These are phyloP conservation scores for Entomortierella parvispora DNA, from an alignment of 192 early-diverging fungal species.

Conservation along the genomic window DNA sequence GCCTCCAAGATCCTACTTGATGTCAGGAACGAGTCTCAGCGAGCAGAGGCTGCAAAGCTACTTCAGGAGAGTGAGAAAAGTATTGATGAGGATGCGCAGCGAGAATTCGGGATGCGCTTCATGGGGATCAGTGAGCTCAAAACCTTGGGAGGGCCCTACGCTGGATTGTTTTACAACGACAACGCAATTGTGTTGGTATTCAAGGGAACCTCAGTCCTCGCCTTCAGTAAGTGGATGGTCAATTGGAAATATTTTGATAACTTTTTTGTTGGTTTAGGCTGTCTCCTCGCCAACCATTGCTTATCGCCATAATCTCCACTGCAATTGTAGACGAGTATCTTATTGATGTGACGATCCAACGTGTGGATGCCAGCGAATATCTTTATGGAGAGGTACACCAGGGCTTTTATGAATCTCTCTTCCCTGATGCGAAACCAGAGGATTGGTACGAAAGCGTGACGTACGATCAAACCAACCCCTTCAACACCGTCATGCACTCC, in stretches of 20 bases:
- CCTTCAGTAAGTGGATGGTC: conserved; percentile 33
- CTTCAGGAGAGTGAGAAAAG: conserved; percentile 45
- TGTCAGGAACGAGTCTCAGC: conserved; percentile 12
- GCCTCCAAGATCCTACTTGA: conserved; percentile 46
- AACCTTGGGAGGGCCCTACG: conserved; percentile 58
- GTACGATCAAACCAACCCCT: conserved; percentile 49
- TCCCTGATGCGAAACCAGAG: conserved; percentile 40
- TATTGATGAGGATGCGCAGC: conserved; percentile 36
- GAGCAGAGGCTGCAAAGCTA: conserved; percentile 19
- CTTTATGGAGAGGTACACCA: conserved; percentile 65
- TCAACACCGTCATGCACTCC: conserved; percentile 52
- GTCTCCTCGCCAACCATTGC: conserved; percentile 31
- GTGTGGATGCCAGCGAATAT: conserved; percentile 55
- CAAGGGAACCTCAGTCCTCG: conserved; percentile 60
- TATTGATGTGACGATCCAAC: conserved; percentile 57
- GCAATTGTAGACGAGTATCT: conserved; percentile 52
- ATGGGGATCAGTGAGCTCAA: conserved; percentile 61
- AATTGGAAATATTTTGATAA: background rate
- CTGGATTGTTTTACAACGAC: conserved; percentile 59
- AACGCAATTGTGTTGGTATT: conserved; percentile 57
- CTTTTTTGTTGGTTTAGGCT: background rate
- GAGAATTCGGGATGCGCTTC: conserved; percentile 53
- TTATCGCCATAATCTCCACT: background rate
- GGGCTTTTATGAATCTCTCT: conserved; percentile 65
- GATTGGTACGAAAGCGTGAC: conserved; percentile 2